Conservation (phyloP, 2,329 filamentous ascomycete species). For the Bretziella fagacearum region DNA sequence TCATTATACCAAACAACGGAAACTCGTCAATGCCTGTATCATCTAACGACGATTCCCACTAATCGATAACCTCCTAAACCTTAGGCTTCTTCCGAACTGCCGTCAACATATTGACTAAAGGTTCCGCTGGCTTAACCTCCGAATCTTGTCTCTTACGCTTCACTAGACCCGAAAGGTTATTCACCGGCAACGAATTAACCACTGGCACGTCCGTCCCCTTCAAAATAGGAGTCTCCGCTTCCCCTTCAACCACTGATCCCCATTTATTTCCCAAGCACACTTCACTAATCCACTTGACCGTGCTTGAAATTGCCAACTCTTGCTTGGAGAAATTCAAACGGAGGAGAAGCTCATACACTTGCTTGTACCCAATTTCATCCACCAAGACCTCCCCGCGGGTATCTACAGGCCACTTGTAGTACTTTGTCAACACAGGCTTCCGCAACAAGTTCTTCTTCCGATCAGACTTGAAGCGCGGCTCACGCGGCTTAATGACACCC, state of each 20-base stretch:
- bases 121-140: slow-evolving; percentile 5
- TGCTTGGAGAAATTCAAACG: slow-evolving; percentile 56
- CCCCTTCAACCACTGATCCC: slow-evolving; percentile 5
- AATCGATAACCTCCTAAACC: slow-evolving; percentile 13
- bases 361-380: slow-evolving; percentile 46
- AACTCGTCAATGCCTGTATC: not conserved
- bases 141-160: slow-evolving; percentile 25
- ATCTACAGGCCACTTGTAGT: slow-evolving; percentile 47
- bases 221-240: not conserved
- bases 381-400: slow-evolving; percentile 49
- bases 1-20: too few species aligned
- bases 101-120: slow-evolving; percentile 30
- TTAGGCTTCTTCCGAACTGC: slow-evolving; percentile 42
- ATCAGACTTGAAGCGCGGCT: slow-evolving; percentile 47
- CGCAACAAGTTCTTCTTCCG: slow-evolving; percentile 32
- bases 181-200: slow-evolving; percentile 20
- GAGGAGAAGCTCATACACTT: slow-evolving; percentile 51
- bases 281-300: slow-evolving; percentile 53
- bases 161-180: slow-evolving; percentile 32
- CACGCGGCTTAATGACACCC: slow-evolving; percentile 45
- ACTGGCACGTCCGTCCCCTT: not conserved
- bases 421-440: slow-evolving; percentile 35
- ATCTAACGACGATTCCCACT: too few species aligned
- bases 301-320: slow-evolving; percentile 45
- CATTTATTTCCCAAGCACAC: slow-evolving; percentile 26